Percentiles rank a stretch among this genome's conserved stretches.
Evolutionary conservation across 1,139 yeast species (phyloP).

Genomic region (Torulaspora globosa): DNA sequence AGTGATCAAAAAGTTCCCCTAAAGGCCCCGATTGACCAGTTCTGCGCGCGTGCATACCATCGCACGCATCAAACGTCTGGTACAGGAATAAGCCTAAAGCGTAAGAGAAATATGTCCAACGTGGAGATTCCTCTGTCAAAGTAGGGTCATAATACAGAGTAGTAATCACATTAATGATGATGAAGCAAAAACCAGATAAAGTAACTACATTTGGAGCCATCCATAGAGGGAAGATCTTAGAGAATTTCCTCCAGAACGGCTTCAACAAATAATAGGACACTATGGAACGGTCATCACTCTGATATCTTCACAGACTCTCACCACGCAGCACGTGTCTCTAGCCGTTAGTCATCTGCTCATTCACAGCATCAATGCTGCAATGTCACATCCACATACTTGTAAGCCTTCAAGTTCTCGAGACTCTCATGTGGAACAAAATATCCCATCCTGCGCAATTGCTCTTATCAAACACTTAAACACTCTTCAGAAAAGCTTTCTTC

Average conservation of each 20-base stretch:
- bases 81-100: conserved; percentile 84
- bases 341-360: background rate
- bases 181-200: conserved; percentile 67
- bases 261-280: conserved; percentile 70
- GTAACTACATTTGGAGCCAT: conserved; percentile 92
- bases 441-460: conserved; percentile 49
- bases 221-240: conserved; percentile 69
- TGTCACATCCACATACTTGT: conserved; percentile 48
- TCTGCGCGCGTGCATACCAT: conserved; percentile 86
- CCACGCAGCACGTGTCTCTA: background rate
- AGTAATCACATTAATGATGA: conserved; percentile 57
- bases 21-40: conserved; percentile 94
- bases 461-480: background rate
- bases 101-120: conserved; percentile 76
- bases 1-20: conserved; percentile 92
- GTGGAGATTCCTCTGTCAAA: conserved; percentile 57
- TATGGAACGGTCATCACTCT: conserved; percentile 77
- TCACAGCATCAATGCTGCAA: background rate
- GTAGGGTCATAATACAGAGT: conserved; percentile 74
- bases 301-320: conserved; percentile 38
- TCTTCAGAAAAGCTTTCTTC: background rate
- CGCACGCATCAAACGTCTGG: conserved; percentile 96
- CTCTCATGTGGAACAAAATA: conserved; percentile 61
- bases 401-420: conserved; percentile 58
- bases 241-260: conserved; percentile 68